Conservation (phyloP, 768 basidiomycete genomes). For the Pleurotus giganteus region DNA sequence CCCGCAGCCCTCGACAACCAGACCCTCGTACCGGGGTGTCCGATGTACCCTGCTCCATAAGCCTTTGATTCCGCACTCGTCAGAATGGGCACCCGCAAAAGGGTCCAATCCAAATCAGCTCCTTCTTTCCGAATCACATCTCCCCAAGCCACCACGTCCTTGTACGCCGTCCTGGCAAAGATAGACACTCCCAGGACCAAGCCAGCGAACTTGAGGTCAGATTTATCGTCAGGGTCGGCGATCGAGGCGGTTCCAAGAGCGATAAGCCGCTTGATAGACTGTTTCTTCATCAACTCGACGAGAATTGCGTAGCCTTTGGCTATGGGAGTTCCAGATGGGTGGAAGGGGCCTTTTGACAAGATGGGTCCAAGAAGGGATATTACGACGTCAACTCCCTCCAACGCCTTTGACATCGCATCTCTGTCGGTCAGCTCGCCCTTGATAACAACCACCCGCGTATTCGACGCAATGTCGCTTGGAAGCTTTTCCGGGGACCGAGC, state of each 20-base stretch:
- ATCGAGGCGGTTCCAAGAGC: slow-evolving; percentile 68
- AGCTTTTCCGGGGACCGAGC: slow-evolving; percentile 66
- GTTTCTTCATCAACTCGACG: slow-evolving; percentile 53
- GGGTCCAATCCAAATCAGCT: slow-evolving; percentile 62
- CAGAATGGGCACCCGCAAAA: slow-evolving; percentile 65
- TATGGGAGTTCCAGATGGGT: slow-evolving; percentile 54
- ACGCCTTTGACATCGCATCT: slow-evolving; percentile 45
- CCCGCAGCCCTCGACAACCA: slow-evolving; percentile 57
- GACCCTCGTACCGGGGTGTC: slow-evolving; percentile 54
- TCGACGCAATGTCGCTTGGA: slow-evolving; percentile 43
- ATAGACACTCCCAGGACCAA: slow-evolving; percentile 41
- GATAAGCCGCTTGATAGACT: slow-evolving; percentile 56
- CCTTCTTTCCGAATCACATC: slow-evolving; percentile 48
- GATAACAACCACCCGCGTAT: slow-evolving; percentile 45
- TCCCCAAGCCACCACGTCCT: slow-evolving; percentile 65
- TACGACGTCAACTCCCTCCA: slow-evolving; percentile 59
- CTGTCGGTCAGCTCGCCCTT: slow-evolving; percentile 56
- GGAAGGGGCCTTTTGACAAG: slow-evolving; percentile 29
- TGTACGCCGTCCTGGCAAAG: slow-evolving; percentile 57
- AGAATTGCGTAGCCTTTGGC: slow-evolving; percentile 57
- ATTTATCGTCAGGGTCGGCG: slow-evolving; percentile 57
- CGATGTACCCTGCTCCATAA: slow-evolving; percentile 62
- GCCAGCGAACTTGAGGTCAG: slow-evolving; percentile 40
- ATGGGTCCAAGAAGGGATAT: slow-evolving; percentile 65
- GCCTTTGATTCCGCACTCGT: slow-evolving; percentile 44